phyloP scores from a whole-genome alignment of 2,329 filamentous ascomycete genomes.

The Lasiodiplodia gonubiensis region DNA sequence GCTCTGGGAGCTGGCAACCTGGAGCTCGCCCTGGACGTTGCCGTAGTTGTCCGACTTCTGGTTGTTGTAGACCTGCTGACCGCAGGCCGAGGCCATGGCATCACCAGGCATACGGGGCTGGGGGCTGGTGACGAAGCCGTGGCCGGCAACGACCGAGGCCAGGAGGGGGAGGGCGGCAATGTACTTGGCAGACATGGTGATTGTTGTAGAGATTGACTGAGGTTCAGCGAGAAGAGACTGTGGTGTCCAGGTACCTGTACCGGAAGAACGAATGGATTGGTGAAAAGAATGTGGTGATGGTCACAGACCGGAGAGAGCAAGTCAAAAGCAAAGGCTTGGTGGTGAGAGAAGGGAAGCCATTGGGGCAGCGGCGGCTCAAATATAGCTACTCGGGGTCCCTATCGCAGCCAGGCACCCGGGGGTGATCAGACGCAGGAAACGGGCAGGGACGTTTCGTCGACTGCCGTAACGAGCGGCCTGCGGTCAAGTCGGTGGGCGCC shows the following conservation, averaged over 20 bases:
- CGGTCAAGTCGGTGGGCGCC: background rate
- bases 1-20: slow-evolving; percentile 54
- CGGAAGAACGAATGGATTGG: slow-evolving; percentile 40
- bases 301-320: slow-evolving; percentile 29
- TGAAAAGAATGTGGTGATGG: slow-evolving; percentile 42
- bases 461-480: slow-evolving; percentile 11
- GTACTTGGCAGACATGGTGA: slow-evolving; percentile 48
- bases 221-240: slow-evolving; percentile 34
- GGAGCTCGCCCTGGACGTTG: slow-evolving; percentile 62
- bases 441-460: slow-evolving; percentile 9
- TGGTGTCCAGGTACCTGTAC: slow-evolving; percentile 31
- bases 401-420: background rate
- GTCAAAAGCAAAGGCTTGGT: slow-evolving; percentile 23
- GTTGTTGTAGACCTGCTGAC: slow-evolving; percentile 60
- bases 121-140: slow-evolving; percentile 60
- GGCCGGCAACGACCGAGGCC: slow-evolving; percentile 55
- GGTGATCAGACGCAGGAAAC: slow-evolving; percentile 4
- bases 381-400: slow-evolving; percentile 7
- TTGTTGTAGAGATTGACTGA: slow-evolving; percentile 22
- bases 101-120: slow-evolving; percentile 56
- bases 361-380: slow-evolving; percentile 9
- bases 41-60: slow-evolving; percentile 61
- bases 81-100: slow-evolving; percentile 60
- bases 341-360: slow-evolving; percentile 6
- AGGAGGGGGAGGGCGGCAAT: slow-evolving; percentile 52